A percentile compares a stretch with the other conserved stretches of the same genome.
Evolutionary conservation across 495 filamentous ascomycete genomes (phyloP).

Genomic region (Trichoderma virens): DNA sequence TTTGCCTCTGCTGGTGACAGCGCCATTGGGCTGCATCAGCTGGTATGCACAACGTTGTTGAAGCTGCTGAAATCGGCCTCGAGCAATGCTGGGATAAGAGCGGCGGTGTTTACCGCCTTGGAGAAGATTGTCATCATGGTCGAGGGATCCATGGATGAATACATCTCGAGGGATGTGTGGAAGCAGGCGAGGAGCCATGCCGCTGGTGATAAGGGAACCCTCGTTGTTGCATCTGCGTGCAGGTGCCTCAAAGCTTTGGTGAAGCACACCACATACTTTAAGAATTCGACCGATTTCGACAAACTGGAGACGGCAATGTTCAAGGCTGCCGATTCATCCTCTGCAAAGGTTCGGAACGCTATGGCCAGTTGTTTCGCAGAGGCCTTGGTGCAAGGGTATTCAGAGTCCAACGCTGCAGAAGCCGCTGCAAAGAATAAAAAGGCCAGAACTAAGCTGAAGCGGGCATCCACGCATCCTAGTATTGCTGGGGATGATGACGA

Average conservation of each 20-base stretch:
- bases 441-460: slow-evolving; percentile 65
- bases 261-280: slow-evolving; percentile 67
- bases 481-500: slow-evolving; percentile 61
- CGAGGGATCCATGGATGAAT: slow-evolving; percentile 70
- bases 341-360: slow-evolving; percentile 66
- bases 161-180: slow-evolving; percentile 82
- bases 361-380: slow-evolving; percentile 81
- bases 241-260: slow-evolving; percentile 70
- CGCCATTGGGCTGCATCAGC: slow-evolving; percentile 72
- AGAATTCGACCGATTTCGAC: slow-evolving; percentile 88
- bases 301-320: slow-evolving; percentile 69
- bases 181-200: slow-evolving; percentile 78
- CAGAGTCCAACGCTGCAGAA: slow-evolving; percentile 48
- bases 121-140: slow-evolving; percentile 70
- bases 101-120: slow-evolving; percentile 71
- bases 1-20: slow-evolving; percentile 88
- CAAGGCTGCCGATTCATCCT: slow-evolving; percentile 76
- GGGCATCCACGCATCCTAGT: slow-evolving; percentile 46
- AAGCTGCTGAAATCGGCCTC: slow-evolving; percentile 74
- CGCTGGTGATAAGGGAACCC: slow-evolving; percentile 68
- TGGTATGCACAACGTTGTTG: slow-evolving; percentile 61
- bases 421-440: slow-evolving; percentile 61
- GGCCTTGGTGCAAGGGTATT: slow-evolving; percentile 70
- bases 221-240: slow-evolving; percentile 75
- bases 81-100: slow-evolving; percentile 73